Conservation (phyloP, 441 rosid genomes). For the Populus hybrid region DNA sequence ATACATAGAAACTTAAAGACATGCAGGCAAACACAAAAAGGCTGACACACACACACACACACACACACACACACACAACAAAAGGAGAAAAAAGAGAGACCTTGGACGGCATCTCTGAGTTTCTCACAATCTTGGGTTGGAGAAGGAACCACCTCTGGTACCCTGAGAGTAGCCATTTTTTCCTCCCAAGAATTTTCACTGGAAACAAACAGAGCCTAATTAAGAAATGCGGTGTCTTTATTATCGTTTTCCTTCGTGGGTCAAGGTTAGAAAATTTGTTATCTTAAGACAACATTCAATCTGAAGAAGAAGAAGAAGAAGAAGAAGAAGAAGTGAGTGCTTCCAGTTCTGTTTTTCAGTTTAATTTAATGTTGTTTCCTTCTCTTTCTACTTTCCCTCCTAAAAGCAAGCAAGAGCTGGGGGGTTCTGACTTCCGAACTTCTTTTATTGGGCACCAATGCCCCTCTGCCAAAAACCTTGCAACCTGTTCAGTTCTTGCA, state of each 20-base stretch:
- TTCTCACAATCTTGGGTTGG: slow-evolving; percentile 60
- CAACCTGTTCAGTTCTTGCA: neutral
- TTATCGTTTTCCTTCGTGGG: neutral
- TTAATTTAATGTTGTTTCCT: neutral
- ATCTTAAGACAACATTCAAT: neutral
- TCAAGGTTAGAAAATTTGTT: neutral
- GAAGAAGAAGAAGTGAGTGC: neutral
- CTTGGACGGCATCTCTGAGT: slow-evolving; percentile 62
- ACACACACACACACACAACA: too few relatives aligned
- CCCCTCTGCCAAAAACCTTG: slow-evolving; percentile 3
- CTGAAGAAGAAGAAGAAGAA: neutral
- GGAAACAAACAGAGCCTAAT: neutral
- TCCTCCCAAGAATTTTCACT: slow-evolving; percentile 11
- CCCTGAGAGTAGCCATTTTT: slow-evolving; percentile 59
- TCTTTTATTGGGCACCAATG: slow-evolving; percentile 18
- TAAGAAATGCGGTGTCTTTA: neutral
- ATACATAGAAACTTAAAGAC: neutral
- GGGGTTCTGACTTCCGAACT: neutral
- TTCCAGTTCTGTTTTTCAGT: slow-evolving; percentile 1
- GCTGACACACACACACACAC: too few relatives aligned
- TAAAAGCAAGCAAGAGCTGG: neutral
- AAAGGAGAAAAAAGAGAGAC: slow-evolving; percentile 29
- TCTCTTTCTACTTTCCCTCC: slow-evolving; percentile 30
- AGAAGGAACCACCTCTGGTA: slow-evolving; percentile 64
- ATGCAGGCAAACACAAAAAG: neutral